Conservation (phyloP, 78 protist species). For the Mantamonas sphyraenae region DNA sequence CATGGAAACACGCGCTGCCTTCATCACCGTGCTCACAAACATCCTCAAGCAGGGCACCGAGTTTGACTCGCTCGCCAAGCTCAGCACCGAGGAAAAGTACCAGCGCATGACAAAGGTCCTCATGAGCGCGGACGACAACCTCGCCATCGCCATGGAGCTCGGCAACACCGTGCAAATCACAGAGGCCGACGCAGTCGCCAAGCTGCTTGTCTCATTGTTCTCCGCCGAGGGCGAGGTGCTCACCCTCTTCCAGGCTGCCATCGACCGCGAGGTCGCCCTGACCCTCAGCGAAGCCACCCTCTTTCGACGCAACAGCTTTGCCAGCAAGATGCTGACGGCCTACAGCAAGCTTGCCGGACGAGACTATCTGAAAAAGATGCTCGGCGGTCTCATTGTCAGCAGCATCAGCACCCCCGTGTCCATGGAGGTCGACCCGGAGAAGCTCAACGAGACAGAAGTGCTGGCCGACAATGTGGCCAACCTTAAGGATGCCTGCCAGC, state of each 20-base stretch:
- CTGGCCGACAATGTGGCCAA: conserved; percentile 25
- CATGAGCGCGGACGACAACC: too few species aligned
- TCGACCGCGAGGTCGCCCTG: conserved; percentile 17
- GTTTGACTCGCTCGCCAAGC: conserved; percentile 22
- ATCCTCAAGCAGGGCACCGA: conserved; percentile 50
- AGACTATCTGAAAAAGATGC: too few species aligned
- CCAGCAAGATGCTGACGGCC: too few species aligned
- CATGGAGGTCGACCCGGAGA: conserved; percentile 42
- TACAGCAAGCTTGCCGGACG: too few species aligned
- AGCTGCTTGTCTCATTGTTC: too few species aligned
- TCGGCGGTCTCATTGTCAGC: conserved; percentile 14
- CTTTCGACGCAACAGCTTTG: too few species aligned
- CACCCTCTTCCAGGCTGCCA: neutral
- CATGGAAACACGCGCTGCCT: conserved; percentile 44
- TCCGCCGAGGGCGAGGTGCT: neutral
- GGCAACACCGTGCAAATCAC: conserved; percentile 22
- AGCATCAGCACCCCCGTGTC: conserved; percentile 1
- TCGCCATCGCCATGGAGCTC: too few species aligned
- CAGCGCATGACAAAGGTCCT: too few species aligned
- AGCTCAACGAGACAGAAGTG: conserved; percentile 13
- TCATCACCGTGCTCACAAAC: conserved; percentile 52
- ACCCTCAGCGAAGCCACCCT: conserved; percentile 19
- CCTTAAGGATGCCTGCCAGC: conserved; percentile 4
- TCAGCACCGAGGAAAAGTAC: conserved; percentile 35
- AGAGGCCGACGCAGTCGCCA: conserved; percentile 40